Conservation (phyloP, 768 basidiomycete species). For the Kwoniella mangroviensis region DNA sequence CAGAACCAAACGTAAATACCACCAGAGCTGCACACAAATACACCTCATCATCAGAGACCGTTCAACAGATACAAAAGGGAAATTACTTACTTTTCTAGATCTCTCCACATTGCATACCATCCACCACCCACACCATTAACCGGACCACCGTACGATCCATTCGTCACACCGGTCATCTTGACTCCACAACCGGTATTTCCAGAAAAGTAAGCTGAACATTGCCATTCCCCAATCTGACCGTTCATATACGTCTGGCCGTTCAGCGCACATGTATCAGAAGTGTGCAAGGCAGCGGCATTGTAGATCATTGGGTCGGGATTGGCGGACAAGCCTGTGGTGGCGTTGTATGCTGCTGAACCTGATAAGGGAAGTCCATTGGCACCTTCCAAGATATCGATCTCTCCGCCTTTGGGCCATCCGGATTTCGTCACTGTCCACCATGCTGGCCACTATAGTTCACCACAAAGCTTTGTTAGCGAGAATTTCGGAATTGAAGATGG, state of each 20-base stretch:
- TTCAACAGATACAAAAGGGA: not conserved
- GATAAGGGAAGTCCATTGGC: conserved; percentile 49
- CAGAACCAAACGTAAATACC: conserved; percentile 71
- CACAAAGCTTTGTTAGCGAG: not conserved
- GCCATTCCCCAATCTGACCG: conserved; percentile 37
- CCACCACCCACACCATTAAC: conserved; percentile 63
- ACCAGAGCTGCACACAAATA: conserved; percentile 51
- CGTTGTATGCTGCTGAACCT: conserved; percentile 44
- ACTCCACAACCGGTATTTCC: conserved; percentile 71
- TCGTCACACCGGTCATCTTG: conserved; percentile 35
- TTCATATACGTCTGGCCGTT: conserved; percentile 36
- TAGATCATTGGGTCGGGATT: conserved; percentile 15
- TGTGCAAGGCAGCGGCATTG: conserved; percentile 49
- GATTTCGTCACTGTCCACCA: conserved; percentile 54
- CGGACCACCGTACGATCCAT: conserved; percentile 41
- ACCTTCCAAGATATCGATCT: conserved; percentile 57
- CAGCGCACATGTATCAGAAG: conserved; percentile 32
- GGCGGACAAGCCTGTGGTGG: conserved; percentile 28
- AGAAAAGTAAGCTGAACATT: conserved; percentile 57
- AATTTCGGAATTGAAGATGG: no score
- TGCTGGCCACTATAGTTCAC: conserved; percentile 53
- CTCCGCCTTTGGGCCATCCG: conserved; percentile 55
- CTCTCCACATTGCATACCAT: conserved; percentile 62
- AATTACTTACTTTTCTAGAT: conserved; percentile 44
- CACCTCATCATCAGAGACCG: not conserved